Evolutionary conservation across 768 basidiomycete genomes (phyloP).

Genomic region (Tulasnella sp.): DNA sequence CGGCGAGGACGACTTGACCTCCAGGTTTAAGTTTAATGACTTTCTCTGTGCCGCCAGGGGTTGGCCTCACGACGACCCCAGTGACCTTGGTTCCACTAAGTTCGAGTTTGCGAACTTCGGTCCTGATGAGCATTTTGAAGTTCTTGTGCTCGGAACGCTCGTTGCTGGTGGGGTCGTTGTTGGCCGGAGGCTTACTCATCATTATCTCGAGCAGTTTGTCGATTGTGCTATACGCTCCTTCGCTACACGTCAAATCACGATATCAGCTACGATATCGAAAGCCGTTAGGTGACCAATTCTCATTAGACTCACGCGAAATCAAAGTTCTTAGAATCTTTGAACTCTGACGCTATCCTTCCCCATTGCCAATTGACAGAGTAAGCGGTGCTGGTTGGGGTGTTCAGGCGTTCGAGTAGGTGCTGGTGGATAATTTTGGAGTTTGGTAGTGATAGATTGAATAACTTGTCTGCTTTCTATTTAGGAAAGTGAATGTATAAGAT

Average conservation of each 20-base stretch:
- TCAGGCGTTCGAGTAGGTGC: constrained; percentile 5
- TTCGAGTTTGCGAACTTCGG: constrained; percentile 1
- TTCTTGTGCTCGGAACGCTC: constrained; percentile 12
- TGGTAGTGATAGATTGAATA: background rate
- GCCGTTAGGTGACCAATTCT: no score
- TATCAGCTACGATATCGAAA: no score
- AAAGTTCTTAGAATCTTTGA: constrained; percentile 22
- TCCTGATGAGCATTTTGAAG: constrained; percentile 22
- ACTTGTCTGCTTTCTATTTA: background rate
- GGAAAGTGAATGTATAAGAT: no score
- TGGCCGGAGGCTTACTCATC: constrained; percentile 24
- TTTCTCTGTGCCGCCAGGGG: background rate
- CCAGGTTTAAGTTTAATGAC: constrained; percentile 4
- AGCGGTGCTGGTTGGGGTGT: no score
- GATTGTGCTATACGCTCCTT: constrained; percentile 1
- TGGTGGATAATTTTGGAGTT: background rate
- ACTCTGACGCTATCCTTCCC: constrained; percentile 26
- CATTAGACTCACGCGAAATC: no score
- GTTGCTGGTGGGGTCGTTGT: background rate
- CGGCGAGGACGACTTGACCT: constrained; percentile 16
- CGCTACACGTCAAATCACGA: no score
- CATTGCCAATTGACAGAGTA: constrained; percentile 25
- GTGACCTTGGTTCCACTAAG: background rate
- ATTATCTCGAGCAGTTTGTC: constrained; percentile 24
- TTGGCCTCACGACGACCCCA: constrained; percentile 6